Evolutionary conservation across 805 yeast species (phyloP), one percentile per base, ranked within the genome.

Genomic region (Barnettozyma sucrosica): DNA sequence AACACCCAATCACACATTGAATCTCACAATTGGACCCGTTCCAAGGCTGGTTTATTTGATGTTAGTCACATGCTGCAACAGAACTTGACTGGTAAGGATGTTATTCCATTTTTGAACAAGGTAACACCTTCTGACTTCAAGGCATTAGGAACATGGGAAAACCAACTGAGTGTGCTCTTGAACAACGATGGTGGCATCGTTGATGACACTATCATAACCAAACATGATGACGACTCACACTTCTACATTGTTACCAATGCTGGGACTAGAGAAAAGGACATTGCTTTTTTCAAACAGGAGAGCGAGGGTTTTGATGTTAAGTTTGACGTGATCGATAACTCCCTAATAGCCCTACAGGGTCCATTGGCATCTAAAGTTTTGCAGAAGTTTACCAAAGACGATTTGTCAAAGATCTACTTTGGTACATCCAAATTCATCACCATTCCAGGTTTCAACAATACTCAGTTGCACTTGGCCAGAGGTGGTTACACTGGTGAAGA

Each of bases 401-500:
- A 83, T 56, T 72, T 93, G 44, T 65, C 74, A 8, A 69, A 74
- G 46, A 69, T 93, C 48, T 79, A 76, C 52, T 93, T 93, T 64
- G 98, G 98, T 45, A 75, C 79, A 57, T 75, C 73, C 36, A 55
- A 61, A 24, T 58, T 51, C 36, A 51, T 61, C 40, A 55, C 37
- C 8, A 47, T 64, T 13, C 57, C 62, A 21, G 46, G 70, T 65
- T 58, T 71, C 67, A 46, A 62, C 65, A 51, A 67, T 23, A 53
- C 62, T 32, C 69, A 72, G 44, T 72, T 85, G 45, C 95, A 89
- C 62, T 75, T 89, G n/a, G 86, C 96, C 4, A 82, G 99, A 66
- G 87, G 95, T 21, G 99, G 99, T 2, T 93, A 93, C 71, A 93
- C 99, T 7, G 99, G 99, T 18, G 99, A 93, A 68, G 99, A 93